Conservation (phyloP, 495 filamentous ascomycete genomes). For the Apodospora peruviana region DNA sequence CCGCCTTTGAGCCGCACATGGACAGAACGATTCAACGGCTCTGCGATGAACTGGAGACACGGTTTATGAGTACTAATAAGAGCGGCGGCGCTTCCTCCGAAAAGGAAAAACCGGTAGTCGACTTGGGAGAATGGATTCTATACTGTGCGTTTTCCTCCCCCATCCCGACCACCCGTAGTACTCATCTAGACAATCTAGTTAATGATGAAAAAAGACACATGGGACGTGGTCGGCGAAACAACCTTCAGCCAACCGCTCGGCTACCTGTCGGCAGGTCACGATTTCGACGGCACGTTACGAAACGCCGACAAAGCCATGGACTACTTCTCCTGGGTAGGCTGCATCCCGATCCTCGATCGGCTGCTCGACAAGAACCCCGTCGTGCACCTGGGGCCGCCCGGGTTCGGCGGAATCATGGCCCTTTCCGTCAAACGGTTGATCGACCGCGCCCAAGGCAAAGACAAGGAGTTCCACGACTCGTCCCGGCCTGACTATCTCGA, state of each 20-base stretch:
- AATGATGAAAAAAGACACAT: conserved; percentile 16
- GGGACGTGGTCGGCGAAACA: conserved; percentile 26
- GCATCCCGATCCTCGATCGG: conserved; percentile 18
- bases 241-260: conserved; percentile 33
- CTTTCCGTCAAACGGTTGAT: conserved; percentile 5
- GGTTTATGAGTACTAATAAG: conserved; percentile 3
- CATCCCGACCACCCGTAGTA: neutral
- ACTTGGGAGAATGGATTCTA: conserved; percentile 18
- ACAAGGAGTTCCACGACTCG: conserved; percentile 9
- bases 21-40: conserved; percentile 21
- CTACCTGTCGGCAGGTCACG: conserved; percentile 28
- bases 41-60: conserved; percentile 11
- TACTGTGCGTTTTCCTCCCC: conserved; percentile 14
- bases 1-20: conserved; percentile 24
- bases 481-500: conserved; percentile 21
- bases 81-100: neutral
- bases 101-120: conserved; percentile 1
- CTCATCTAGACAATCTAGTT: neutral
- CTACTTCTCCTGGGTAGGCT: conserved; percentile 18
- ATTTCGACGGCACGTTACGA: conserved; percentile 15
- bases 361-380: conserved; percentile 19
- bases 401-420: conserved; percentile 7
- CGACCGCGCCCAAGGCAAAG: conserved; percentile 9
- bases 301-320: conserved; percentile 10
- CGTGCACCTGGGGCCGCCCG: conserved; percentile 16